Evolutionary conservation across 257 asterid species (phyloP).

Genomic region (Solanum paucissectum): DNA sequence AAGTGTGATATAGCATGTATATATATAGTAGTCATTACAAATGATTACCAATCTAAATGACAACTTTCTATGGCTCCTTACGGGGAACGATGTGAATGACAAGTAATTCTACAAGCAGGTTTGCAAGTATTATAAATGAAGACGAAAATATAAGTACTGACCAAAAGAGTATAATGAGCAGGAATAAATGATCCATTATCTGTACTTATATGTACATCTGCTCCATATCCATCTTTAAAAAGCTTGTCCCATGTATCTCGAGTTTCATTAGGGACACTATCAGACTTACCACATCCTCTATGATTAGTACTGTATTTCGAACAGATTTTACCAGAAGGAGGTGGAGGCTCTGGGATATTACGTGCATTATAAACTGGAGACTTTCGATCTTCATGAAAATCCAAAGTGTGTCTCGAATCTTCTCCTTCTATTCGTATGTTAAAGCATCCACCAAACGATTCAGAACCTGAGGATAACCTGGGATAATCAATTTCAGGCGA

Average conservation of each 20-base stretch:
- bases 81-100: background rate
- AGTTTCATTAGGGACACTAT: slow-evolving; percentile 46
- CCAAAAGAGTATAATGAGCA: slow-evolving; percentile 64
- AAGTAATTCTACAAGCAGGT: background rate
- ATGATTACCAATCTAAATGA: background rate
- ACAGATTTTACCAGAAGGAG: slow-evolving; percentile 23
- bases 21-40: background rate
- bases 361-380: background rate
- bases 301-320: background rate
- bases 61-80: background rate
- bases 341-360: slow-evolving; percentile 58
- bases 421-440: slow-evolving; percentile 47
- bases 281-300: background rate
- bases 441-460: slow-evolving; percentile 40
- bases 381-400: slow-evolving; percentile 10
- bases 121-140: background rate
- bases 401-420: slow-evolving; percentile 7
- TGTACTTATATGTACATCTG: slow-evolving; percentile 48
- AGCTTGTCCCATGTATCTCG: slow-evolving; percentile 65
- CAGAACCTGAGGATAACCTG: slow-evolving; percentile 28
- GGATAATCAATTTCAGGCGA: slow-evolving; percentile 22
- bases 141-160: slow-evolving; percentile 4
- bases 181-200: slow-evolving; percentile 29
- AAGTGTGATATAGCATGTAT: background rate
- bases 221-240: slow-evolving; percentile 53